Conservation (phyloP, 1,139 yeast species). For the Saccharomyces hybrid region DNA sequence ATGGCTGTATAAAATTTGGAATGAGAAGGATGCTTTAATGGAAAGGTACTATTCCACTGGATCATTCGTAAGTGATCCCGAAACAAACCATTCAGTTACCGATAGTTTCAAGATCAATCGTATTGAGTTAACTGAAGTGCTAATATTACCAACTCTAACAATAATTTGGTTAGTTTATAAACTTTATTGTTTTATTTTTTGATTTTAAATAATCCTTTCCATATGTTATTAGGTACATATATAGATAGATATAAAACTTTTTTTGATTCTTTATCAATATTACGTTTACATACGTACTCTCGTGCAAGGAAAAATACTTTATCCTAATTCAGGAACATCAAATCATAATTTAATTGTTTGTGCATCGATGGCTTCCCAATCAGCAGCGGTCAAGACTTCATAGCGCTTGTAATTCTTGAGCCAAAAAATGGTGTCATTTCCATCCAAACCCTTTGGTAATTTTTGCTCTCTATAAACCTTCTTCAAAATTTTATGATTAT, state of each 20-base stretch:
- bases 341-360: constrained; percentile 29
- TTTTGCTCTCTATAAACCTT: constrained; percentile 67
- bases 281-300: neutral
- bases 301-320: constrained; percentile 3
- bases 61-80: constrained; percentile 34
- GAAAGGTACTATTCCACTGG: constrained; percentile 54
- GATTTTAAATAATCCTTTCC: neutral
- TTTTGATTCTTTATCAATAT: neutral
- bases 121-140: constrained; percentile 12
- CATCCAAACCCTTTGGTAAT: constrained; percentile 63
- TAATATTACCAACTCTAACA: constrained; percentile 12
- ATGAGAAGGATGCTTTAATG: constrained; percentile 66
- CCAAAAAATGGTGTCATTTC: constrained; percentile 63
- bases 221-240: neutral
- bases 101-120: constrained; percentile 13
- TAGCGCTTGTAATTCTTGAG: constrained; percentile 48
- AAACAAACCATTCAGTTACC: constrained; percentile 16
- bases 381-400: constrained; percentile 47
- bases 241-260: neutral
- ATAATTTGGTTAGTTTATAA: constrained; percentile 3
- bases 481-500: constrained; percentile 84
- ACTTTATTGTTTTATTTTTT: neutral
- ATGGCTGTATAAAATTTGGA: constrained; percentile 78
- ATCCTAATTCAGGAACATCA: neutral
- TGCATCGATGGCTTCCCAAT: constrained; percentile 47